Evolutionary conservation across 2,329 filamentous ascomycete genomes (phyloP).

Genomic region (Fusarium hainanense): DNA sequence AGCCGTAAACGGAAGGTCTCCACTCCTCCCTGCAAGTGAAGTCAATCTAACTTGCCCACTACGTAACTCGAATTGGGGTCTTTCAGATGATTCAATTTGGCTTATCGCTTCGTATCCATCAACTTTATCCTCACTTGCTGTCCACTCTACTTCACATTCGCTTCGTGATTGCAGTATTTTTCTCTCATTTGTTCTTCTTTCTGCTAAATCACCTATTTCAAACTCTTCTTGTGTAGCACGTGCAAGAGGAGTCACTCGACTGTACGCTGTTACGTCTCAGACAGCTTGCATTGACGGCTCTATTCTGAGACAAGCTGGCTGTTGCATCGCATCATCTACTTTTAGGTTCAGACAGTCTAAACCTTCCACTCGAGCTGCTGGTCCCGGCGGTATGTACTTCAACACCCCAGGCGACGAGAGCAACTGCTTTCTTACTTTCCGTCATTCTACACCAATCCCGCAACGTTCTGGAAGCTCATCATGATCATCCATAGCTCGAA

Average conservation of each 20-base stretch:
- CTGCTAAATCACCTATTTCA: not conserved
- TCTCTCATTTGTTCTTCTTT: not conserved
- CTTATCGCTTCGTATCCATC: constrained; percentile 32
- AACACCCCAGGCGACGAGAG: constrained; percentile 10
- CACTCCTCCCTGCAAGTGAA: constrained; percentile 30
- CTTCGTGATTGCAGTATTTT: constrained; percentile 3
- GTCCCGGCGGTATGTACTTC: constrained; percentile 34
- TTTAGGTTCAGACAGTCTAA: constrained; percentile 6
- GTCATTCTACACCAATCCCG: not conserved
- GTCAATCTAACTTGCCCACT: constrained; percentile 1
- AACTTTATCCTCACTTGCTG: constrained; percentile 13
- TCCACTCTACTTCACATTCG: constrained; percentile 13
- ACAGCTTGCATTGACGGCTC: constrained; percentile 18
- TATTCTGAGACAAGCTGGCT: constrained; percentile 43
- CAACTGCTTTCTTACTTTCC: not conserved
- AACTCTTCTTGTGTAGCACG: not conserved
- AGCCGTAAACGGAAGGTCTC: not conserved
- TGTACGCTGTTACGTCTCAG: constrained; percentile 16
- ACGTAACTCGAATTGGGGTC: constrained; percentile 16
- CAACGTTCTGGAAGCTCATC: constrained; percentile 37
- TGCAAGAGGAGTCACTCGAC: constrained; percentile 10
- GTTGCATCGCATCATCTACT: constrained; percentile 40
- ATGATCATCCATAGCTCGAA: constrained; percentile 46
- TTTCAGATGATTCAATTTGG: constrained; percentile 26
- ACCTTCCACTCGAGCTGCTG: constrained; percentile 24